Conservation (phyloP, 129 eudicot species). For the Chrysanthemum makinoi region DNA sequence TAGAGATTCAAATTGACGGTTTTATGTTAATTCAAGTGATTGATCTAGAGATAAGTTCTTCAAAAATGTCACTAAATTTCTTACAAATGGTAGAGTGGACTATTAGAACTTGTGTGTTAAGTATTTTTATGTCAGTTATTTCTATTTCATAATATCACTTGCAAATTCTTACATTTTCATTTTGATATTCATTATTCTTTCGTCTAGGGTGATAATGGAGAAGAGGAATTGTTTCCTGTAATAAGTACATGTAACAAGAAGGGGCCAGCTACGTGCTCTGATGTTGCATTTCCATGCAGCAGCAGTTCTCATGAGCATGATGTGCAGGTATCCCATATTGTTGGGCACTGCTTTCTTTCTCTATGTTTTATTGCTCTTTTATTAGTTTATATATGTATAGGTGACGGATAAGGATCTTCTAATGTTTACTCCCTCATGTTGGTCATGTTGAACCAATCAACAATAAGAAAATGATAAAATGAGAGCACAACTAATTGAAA, state of each 20-base stretch:
- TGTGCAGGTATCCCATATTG: conserved; percentile 1
- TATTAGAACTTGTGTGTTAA: background rate
- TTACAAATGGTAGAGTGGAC: too few species aligned
- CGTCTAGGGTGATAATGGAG: conserved; percentile 31
- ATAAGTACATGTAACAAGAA: background rate
- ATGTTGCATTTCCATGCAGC: background rate
- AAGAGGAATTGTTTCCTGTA: conserved; percentile 20
- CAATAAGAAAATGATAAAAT: too few species aligned
- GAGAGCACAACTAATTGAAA: too few species aligned
- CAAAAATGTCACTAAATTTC: background rate
- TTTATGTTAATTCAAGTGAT: background rate
- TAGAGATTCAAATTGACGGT: background rate
- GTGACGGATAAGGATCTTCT: too few species aligned
- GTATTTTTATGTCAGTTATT: background rate
- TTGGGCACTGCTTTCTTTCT: background rate
- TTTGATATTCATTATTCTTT: background rate
- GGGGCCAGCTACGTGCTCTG: background rate
- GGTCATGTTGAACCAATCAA: too few species aligned
- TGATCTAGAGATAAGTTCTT: background rate
- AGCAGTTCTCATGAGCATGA: background rate
- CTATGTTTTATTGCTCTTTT: background rate
- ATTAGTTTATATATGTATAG: background rate
- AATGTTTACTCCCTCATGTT: too few species aligned
- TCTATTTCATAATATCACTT: background rate
- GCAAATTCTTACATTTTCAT: background rate